Evolutionary conservation across 1,139 yeast genomes (phyloP).

Genomic region (Candida tetrigidarum): DNA sequence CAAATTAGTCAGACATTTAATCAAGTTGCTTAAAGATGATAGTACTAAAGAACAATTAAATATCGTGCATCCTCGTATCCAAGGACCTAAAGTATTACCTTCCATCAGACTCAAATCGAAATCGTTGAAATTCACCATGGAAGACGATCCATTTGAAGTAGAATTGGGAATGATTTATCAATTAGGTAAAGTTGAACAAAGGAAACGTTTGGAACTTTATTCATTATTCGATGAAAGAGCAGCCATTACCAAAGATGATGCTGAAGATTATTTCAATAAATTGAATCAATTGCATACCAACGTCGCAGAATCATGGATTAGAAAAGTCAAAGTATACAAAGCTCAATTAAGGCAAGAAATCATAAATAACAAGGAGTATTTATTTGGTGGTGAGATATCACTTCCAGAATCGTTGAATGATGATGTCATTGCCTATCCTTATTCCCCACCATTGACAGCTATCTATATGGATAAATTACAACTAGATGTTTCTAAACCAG

Average conservation of each 20-base stretch:
- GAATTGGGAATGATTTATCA: conserved; percentile 77
- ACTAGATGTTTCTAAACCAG: conserved; percentile 56
- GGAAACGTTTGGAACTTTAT: conserved; percentile 61
- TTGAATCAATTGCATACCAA: conserved; percentile 20
- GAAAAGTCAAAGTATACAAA: conserved; percentile 55
- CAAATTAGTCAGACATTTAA: conserved; percentile 59
- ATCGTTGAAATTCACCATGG: conserved; percentile 53
- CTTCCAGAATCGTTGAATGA: conserved; percentile 53
- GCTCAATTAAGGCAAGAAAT: conserved; percentile 49
- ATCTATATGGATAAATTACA: conserved; percentile 61
- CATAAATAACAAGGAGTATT: conserved; percentile 51
- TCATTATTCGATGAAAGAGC: conserved; percentile 50
- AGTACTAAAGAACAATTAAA: conserved; percentile 22
- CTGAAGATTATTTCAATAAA: conserved; percentile 16
- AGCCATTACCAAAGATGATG: conserved; percentile 9
- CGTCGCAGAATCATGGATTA: conserved; percentile 44
- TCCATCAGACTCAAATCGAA: conserved; percentile 52
- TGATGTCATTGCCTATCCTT: conserved; percentile 59
- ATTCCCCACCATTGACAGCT: conserved; percentile 67
- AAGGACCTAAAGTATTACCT: conserved; percentile 56
- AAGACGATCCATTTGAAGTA: conserved; percentile 88
- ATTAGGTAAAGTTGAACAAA: conserved; percentile 75
- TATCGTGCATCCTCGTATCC: conserved; percentile 36
- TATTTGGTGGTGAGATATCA: conserved; percentile 48
- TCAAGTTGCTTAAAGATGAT: conserved; percentile 45